Evolutionary conservation across 257 asterid genomes (phyloP), one percentile per base, ranked within the genome.

Genomic region (Galeopsis tetrahit): DNA sequence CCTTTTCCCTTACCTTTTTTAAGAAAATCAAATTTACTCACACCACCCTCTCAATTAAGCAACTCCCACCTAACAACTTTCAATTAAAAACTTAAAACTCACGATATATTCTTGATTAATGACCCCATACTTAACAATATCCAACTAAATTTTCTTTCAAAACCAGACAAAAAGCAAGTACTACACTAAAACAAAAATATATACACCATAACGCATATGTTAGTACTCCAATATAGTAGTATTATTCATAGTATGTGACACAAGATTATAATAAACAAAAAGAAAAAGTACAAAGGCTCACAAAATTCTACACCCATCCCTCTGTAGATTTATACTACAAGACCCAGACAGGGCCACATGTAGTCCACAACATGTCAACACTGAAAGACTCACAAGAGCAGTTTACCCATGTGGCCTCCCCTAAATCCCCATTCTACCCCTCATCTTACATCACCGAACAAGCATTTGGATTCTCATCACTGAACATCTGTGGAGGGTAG

Each of bases 381-480:
- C 28, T 21, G 28, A 21, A 55, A 49, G 57, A 57, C 68, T 66
- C 28, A 13, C 60, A 5, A n/a, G 69, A 58, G 60, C 71, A 76
- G 63, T 73, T 75, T 60, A 70, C 83, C 79, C 81, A 76, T 63
- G 82, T 81, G 79, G 79, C 75, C 78, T 75, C 40, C 32, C 36
- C 53, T 4, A 59, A 56, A 10, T 84, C 76, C 76, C 83, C 66
- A 61, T 72, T 77, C 15, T 75, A 66, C 82, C 89, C 86, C 67
- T 63, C 73, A 10, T 2, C 33, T 86, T 80, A 86, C 88, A 86
- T 79, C 31, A 86, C 81, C 4, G 74, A 10, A 58, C 91, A 86
- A 17, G 91, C 88, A 68, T 86, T 83, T 43, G 91, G 91, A 66
- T 86, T 86, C 85, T 86, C 91, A 65, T 86, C 91, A 59, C 91